Base-by-base conservation (phyloP, 2,329 filamentous ascomycete species). In the Paracamarosporium sp. region DNA sequence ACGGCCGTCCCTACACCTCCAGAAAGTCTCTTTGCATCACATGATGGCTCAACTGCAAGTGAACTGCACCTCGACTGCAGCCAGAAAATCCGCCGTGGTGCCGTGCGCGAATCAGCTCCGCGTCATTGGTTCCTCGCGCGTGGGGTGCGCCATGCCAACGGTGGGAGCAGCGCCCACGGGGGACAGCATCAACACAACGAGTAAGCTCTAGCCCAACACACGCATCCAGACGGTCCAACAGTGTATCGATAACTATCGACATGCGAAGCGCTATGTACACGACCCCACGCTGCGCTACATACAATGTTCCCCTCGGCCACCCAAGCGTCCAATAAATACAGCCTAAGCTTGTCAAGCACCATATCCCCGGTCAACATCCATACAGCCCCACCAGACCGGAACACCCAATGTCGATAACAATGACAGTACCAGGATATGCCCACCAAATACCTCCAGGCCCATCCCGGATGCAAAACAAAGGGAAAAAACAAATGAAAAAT, bases 351-450 rank as follows among this genome's bases (percentile, higher is more conserved):
- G 36, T 24, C 17, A 28, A 46, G 35, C 33, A 30, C 52, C 52
- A 40, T 33, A 44, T 48, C 52, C 20, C 52, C 52, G n/a, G 33
- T 35, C 52, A 22, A 43, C 11, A 31, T 43, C 31, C 28, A 53
- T 28, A 4, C 28, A 28, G 12, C 24, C 25, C 22, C 24, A 25
- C 40, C 17, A 38, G 47, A 22, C 24, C 43, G 17, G 22, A 13
- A 43, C 25, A 24, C 52, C 44, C 45, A 43, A 50, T 22, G 20
- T 22, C 35, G 9, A 48, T 46, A 8, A 36, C 36, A 38, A 46
- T 24, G 15, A 44, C 28, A 36, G 30, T 36, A 24, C 54, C 33
- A 31, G 54, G 54, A 56, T 56, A 56, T 56, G 27, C 46, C 47
- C 47, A 50, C 22, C 46, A 45, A 55, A 40, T 24, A 24, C 45